phyloP scores from a whole-genome alignment of 2,329 filamentous ascomycete species.

The Venturiaceae sp. region DNA sequence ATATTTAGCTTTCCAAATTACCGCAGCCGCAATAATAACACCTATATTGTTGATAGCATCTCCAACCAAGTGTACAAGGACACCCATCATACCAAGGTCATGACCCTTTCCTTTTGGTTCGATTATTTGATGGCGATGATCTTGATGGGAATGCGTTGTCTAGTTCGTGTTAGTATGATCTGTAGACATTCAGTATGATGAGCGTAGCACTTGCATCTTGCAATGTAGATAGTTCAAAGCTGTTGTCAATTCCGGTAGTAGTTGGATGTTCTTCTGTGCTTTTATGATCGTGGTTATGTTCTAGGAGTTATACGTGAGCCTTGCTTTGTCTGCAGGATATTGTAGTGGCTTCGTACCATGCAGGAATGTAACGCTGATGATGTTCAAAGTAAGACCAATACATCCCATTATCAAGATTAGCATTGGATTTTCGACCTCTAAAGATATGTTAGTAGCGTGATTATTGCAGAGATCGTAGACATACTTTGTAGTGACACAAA shows the following conservation, averaged over 20 bases:
- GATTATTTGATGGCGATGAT: slow-evolving; percentile 4
- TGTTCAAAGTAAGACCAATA: slow-evolving; percentile 56
- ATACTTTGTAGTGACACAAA: slow-evolving; percentile 49
- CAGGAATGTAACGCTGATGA: slow-evolving; percentile 60
- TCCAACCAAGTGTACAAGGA: slow-evolving; percentile 60
- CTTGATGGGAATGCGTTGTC: neutral
- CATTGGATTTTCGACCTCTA: slow-evolving; percentile 54
- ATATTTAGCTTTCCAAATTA: slow-evolving; percentile 57
- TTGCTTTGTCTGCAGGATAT: no score
- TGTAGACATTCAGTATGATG: neutral
- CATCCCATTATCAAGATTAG: slow-evolving; percentile 61
- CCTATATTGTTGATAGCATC: slow-evolving; percentile 70
- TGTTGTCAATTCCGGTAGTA: no score
- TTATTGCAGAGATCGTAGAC: slow-evolving; percentile 13
- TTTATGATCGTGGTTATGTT: no score
- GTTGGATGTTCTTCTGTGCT: no score
- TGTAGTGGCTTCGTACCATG: neutral
- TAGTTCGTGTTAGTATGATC: neutral
- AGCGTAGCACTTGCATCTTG: slow-evolving; percentile 2
- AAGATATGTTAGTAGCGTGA: slow-evolving; percentile 46
- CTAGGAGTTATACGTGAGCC: no score
- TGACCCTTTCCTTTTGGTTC: slow-evolving; percentile 8
- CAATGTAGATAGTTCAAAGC: no score
- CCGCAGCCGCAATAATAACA: slow-evolving; percentile 58
- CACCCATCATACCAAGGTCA: slow-evolving; percentile 62